Evolutionary conservation across 1,139 yeast species (phyloP).

Genomic region (Yarrowia galli): DNA sequence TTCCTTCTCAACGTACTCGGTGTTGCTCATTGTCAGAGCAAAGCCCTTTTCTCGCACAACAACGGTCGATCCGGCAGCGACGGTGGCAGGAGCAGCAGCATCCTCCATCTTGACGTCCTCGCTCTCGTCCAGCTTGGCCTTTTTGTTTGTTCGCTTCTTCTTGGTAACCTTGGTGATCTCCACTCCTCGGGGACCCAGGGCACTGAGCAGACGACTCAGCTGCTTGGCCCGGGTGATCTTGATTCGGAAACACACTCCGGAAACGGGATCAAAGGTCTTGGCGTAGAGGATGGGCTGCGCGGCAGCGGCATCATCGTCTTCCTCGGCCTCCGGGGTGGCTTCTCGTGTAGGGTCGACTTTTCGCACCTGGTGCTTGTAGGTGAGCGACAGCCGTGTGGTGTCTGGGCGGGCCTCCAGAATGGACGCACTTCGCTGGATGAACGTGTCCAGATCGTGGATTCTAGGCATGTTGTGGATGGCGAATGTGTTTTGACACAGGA

Average conservation of each 20-base stretch:
- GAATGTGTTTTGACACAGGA: too few species aligned
- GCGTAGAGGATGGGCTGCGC: conserved; percentile 59
- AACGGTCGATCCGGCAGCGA: conserved; percentile 34
- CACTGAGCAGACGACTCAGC: conserved; percentile 75
- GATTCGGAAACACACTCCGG: conserved; percentile 71
- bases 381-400: conserved; percentile 57
- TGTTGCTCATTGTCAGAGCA: conserved; percentile 40
- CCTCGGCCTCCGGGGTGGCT: conserved; percentile 45
- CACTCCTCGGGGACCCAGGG: conserved; percentile 89
- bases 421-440: conserved; percentile 57
- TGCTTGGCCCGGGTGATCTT: conserved; percentile 75
- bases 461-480: conserved; percentile 48
- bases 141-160: conserved; percentile 39
- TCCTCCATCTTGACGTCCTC: conserved; percentile 46
- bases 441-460: conserved; percentile 58
- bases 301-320: conserved; percentile 45
- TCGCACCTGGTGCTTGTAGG: conserved; percentile 53
- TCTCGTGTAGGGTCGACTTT: conserved; percentile 46
- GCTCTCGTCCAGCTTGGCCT: conserved; percentile 48
- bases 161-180: conserved; percentile 43
- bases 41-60: conserved; percentile 40
- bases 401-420: conserved; percentile 61
- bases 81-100: conserved; percentile 41
- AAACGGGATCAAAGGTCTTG: conserved; percentile 73
- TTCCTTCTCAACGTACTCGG: conserved; percentile 33